Conservation (phyloP, 2,329 filamentous ascomycete species). For the Huntiella bhutanensis region DNA sequence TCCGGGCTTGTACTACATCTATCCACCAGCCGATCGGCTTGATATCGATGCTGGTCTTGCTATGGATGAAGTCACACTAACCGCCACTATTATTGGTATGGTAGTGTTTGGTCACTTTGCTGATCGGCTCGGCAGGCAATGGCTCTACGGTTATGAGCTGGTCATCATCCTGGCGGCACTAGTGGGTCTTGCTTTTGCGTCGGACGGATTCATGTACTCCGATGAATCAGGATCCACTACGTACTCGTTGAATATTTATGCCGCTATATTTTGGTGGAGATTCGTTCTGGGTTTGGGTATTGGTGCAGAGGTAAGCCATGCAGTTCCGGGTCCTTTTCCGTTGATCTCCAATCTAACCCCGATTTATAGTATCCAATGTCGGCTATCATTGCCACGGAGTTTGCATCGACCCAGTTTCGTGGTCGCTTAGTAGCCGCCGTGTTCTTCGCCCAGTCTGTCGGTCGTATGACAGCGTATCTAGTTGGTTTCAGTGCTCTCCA, state of each 20-base stretch:
- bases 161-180: conserved; percentile 14
- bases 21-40: conserved; percentile 11
- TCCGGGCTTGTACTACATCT: conserved; percentile 16
- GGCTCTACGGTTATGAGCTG: conserved; percentile 15
- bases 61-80: conserved; percentile 15
- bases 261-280: conserved; percentile 14
- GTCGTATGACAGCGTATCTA: conserved; percentile 30
- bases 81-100: conserved; percentile 15
- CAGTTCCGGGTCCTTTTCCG: neutral
- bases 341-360: neutral
- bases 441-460: conserved; percentile 18
- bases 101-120: conserved; percentile 15
- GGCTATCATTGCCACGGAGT: conserved; percentile 17
- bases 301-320: conserved; percentile 15
- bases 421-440: conserved; percentile 16
- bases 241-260: conserved; percentile 15
- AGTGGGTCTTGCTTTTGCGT: conserved; percentile 13
- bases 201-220: conserved; percentile 11
- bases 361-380: conserved; percentile 16
- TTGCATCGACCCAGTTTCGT: conserved; percentile 15
- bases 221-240: conserved; percentile 3
- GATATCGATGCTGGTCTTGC: conserved; percentile 10
- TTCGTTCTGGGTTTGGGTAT: conserved; percentile 16
- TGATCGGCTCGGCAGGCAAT: conserved; percentile 15
- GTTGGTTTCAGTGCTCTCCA: conserved; percentile 29